Conservation (phyloP, 768 basidiomycete genomes). For the Boletus tylopilopsis region DNA sequence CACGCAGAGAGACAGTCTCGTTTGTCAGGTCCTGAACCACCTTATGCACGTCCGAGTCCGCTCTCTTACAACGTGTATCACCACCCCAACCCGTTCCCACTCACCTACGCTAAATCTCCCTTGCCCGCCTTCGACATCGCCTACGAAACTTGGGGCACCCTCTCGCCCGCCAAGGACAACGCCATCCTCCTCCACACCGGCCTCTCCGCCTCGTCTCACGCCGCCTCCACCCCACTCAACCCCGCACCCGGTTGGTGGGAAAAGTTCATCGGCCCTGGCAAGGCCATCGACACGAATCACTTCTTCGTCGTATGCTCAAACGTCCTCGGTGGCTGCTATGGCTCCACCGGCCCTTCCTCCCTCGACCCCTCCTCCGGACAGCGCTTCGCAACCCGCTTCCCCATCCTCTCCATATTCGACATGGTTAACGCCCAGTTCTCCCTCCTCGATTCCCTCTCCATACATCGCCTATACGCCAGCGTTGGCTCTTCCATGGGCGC, state of each 20-base stretch:
- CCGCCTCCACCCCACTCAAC: slow-evolving; percentile 75
- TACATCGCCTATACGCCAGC: slow-evolving; percentile 85
- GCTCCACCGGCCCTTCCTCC: slow-evolving; percentile 92
- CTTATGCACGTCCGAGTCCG: slow-evolving; percentile 78
- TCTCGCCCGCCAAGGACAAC: slow-evolving; percentile 75
- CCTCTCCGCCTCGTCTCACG: slow-evolving; percentile 93
- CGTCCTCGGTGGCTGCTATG: slow-evolving; percentile 96
- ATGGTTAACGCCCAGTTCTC: slow-evolving; percentile 94
- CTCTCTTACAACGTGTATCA: slow-evolving; percentile 68
- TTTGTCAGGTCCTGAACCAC: slow-evolving; percentile 70
- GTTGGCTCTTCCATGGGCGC: slow-evolving; percentile 97
- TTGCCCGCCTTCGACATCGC: slow-evolving; percentile 81
- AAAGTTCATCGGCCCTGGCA: slow-evolving; percentile 94
- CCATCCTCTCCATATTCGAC: slow-evolving; percentile 90
- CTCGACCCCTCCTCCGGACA: slow-evolving; percentile 62
- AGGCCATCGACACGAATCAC: slow-evolving; percentile 86
- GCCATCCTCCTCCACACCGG: slow-evolving; percentile 96
- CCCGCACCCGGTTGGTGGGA: slow-evolving; percentile 96
- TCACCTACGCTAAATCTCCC: slow-evolving; percentile 57
- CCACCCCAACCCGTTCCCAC: slow-evolving; percentile 56
- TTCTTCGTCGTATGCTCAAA: slow-evolving; percentile 97
- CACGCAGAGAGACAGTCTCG: slow-evolving; percentile 69
- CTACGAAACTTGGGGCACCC: slow-evolving; percentile 97
- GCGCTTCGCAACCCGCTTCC: slow-evolving; percentile 88
- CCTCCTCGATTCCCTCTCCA: slow-evolving; percentile 78